Base-by-base conservation (phyloP, 2,329 filamentous ascomycete genomes). In the Cadophora gregata region DNA sequence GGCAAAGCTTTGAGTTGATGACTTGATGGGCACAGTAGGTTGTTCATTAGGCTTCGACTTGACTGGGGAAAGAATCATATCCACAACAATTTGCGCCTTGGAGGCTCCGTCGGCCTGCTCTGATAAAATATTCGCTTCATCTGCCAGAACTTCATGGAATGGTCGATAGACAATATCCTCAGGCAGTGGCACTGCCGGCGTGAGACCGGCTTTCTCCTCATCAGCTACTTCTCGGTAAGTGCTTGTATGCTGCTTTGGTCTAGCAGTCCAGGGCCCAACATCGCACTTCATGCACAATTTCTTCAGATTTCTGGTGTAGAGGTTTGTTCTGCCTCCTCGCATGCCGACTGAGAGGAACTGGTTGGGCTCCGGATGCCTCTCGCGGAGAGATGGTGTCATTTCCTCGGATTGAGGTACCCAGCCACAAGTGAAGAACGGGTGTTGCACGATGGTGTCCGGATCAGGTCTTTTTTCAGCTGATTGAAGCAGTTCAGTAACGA, bases 381-480 rank as follows among this genome's bases (percentile, higher is more conserved):
- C 87, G 51, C 87, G 82, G 8, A 90, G 77, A 59, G 84, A 85
- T 5, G 81, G 76, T 21, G 81, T 88, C 75, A 90, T 89, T 69
- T 90, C 87, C 50, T 82, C 79, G 21, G 84, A 76, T 10, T 80
- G 78, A 8, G 92, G 93, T 77, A 95, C 88, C 78, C 90, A 93
- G 16, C 91, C 91, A 33, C 89, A 85, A 62, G 86, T 87, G 81
- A 96, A 96, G 78, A 95, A 96, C 6, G 88, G 83, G 75, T 96
- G 92, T 71, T 91, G 87, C 48, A 95, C 89, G 73, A 96, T 94
- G 58, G 84, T 83, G 75, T 96, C 93, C 0, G 92, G 91, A 61
- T 89, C 88, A 1, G 92, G 92, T 69, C 92, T 86, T 73, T 86
- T 82, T 74, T 93, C 89, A 60, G 93, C 90, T 66, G 93, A 89